Percentiles rank a stretch among this genome's conserved stretches.
Evolutionary conservation across 2,329 filamentous ascomycete species (phyloP).

Genomic region (Fusarium musae): DNA sequence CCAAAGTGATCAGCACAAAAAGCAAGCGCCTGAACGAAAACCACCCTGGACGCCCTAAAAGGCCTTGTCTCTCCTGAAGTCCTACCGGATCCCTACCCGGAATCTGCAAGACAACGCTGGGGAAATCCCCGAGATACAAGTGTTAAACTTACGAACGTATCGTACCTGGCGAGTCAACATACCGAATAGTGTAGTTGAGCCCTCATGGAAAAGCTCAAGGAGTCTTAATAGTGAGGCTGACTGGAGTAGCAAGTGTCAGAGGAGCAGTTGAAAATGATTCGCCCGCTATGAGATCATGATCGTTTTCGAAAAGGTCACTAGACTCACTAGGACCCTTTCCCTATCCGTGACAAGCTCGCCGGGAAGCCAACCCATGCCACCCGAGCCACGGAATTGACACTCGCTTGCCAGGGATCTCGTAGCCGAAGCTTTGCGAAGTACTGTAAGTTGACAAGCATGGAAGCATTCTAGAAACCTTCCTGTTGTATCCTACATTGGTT

Average conservation of each 20-base stretch:
- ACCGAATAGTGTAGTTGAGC: not conserved
- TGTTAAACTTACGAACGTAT: not conserved
- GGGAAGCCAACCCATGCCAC: conserved; percentile 18
- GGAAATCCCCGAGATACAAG: conserved; percentile 12
- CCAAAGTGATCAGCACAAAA: conserved; percentile 1
- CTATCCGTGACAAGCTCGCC: conserved; percentile 11
- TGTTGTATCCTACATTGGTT: conserved; percentile 29
- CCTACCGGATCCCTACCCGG: conserved; percentile 26
- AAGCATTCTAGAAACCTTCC: conserved; percentile 44
- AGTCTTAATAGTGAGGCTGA: conserved; percentile 30
- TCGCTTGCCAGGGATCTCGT: conserved; percentile 21
- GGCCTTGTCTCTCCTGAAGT: conserved; percentile 20
- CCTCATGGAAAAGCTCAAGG: not conserved
- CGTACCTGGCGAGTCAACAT: conserved; percentile 7
- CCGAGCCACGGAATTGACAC: conserved; percentile 1
- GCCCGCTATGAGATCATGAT: conserved; percentile 15
- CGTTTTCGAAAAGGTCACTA: conserved; percentile 4
- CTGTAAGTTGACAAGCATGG: conserved; percentile 7
- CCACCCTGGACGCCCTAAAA: conserved; percentile 11
- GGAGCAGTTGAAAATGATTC: conserved; percentile 12
- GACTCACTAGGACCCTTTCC: conserved; percentile 8
- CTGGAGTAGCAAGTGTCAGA: conserved; percentile 7
- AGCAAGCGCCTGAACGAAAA: conserved; percentile 14
- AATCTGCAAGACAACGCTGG: conserved; percentile 16
- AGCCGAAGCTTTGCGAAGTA: not conserved